Evolutionary conservation across 345 rosid species (phyloP).

Genomic region (Eucalyptus victrix): DNA sequence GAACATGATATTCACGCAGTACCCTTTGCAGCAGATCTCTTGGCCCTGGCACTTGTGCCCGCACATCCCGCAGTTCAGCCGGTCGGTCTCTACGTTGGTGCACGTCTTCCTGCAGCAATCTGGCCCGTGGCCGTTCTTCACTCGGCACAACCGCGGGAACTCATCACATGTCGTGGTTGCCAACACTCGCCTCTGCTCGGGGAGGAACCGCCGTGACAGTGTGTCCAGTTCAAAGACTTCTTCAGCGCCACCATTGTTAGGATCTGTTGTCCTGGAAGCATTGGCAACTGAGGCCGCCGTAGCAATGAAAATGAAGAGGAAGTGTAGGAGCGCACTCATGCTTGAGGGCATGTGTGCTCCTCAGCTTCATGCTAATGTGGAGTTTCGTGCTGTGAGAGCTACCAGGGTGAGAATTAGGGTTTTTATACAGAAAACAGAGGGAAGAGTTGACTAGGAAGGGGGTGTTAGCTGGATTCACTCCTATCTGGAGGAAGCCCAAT

Average conservation of each 20-base stretch:
- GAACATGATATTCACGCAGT: not conserved
- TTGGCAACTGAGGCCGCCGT: not conserved
- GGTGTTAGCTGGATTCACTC: too few species aligned
- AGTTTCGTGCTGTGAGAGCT: not conserved
- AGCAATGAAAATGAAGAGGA: not conserved
- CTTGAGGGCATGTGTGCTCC: not conserved
- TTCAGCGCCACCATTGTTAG: not conserved
- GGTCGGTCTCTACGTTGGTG: not conserved
- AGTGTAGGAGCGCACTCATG: not conserved
- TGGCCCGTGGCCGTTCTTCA: not conserved
- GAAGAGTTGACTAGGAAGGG: not conserved
- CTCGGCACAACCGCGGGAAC: not conserved
- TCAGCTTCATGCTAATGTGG: not conserved
- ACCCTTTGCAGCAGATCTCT: slow-evolving; percentile 5
- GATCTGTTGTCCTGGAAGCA: not conserved
- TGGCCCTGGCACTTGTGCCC: slow-evolving; percentile 13
- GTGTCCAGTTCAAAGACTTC: not conserved
- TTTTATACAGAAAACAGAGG: not conserved
- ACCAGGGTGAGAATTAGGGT: not conserved
- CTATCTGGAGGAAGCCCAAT: too few species aligned
- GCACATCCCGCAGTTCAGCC: slow-evolving; percentile 16
- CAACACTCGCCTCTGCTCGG: not conserved
- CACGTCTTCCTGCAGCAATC: slow-evolving; percentile 12
- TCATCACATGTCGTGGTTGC: not conserved
- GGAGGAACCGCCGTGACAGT: not conserved